phyloP scores from a whole-genome alignment of 306 rosid species.

The Vigna hirtella region DNA sequence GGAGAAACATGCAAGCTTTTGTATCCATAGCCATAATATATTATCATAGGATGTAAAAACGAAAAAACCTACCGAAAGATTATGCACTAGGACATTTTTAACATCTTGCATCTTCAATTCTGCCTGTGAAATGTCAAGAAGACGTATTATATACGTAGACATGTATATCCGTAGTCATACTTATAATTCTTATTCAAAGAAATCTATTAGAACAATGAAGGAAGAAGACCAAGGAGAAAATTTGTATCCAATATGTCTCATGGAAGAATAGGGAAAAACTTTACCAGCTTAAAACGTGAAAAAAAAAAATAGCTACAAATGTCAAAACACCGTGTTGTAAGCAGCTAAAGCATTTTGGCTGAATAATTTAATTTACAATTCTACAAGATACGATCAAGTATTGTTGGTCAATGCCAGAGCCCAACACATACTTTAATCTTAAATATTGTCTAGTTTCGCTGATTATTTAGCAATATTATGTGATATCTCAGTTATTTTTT shows the following conservation, averaged over 20 bases:
- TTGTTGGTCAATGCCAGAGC: not conserved
- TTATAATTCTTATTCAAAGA: conserved; percentile 1
- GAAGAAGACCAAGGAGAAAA: not conserved
- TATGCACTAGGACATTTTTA: conserved; percentile 81
- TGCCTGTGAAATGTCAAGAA: conserved; percentile 67
- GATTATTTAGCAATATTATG: not conserved
- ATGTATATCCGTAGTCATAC: not conserved
- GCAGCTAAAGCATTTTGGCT: not conserved
- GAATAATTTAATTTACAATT: not conserved
- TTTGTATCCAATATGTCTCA: not conserved
- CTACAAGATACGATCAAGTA: not conserved
- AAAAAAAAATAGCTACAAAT: conserved; percentile 6
- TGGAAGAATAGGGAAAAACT: not conserved
- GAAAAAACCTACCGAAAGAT: conserved; percentile 76
- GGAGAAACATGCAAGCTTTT: conserved; percentile 20
- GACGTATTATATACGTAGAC: conserved; percentile 9
- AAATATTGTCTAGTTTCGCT: not conserved
- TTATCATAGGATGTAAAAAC: conserved; percentile 23
- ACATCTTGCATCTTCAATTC: conserved; percentile 94
- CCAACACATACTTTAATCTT: not conserved
- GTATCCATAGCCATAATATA: conserved; percentile 13
- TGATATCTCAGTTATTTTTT: conserved; percentile 13
- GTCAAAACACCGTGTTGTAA: not conserved
- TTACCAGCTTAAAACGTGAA: not conserved
- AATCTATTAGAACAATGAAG: not conserved